Base-by-base conservation (phyloP, 1,139 yeast genomes). In the Hyphopichia khmerensis region DNA sequence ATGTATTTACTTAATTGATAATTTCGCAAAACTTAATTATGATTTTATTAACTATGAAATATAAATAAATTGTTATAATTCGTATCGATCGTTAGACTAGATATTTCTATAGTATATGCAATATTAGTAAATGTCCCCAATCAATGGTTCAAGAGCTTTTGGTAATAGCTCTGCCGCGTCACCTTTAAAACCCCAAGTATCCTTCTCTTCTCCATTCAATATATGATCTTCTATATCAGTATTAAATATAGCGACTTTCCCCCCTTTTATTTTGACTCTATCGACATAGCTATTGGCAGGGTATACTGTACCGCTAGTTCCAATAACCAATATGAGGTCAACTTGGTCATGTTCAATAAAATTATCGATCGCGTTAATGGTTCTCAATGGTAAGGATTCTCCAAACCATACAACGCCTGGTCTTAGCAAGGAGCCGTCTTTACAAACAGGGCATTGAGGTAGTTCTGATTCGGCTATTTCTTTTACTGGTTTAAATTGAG, bases 391-490 rank as follows among this genome's bases (percentile, higher is more conserved):
- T 38, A 89, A 65, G 10, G 89, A 75, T 60, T 89, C 97, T 4
- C 96, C 96, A 64, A 85, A 88, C 96, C 96, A 89, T 3, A 88
- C 93, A 5, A 90, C 95, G 0, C 95, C 96, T 0, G 97, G 96
- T 23, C 96, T 70, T 43, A 89, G 62, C 18, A 87, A 59, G 26
- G 61, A 55, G 3, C 51, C 57, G 26, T 52, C 64, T 11, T 67
- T 60, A 56, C 97, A 89, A 9, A 67, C 65, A 0, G 96, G 96
- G 57, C 97, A 90, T 37, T 60, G 72, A 1, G 96, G 96, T n/a
- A 88, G 68, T 2, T 82, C 81, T 2, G 64, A 58, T 39, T 69
- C 75, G 1, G 69, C 65, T 1, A 87, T 62, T 17, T 65, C 64
- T 18, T 72, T 69, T 2, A 77, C 73, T 1, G 83, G 81, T 2